Evolutionary conservation across 768 basidiomycete species (phyloP), one percentile per base, ranked within the genome.

Genomic region (Hemileccinum impolitum): DNA sequence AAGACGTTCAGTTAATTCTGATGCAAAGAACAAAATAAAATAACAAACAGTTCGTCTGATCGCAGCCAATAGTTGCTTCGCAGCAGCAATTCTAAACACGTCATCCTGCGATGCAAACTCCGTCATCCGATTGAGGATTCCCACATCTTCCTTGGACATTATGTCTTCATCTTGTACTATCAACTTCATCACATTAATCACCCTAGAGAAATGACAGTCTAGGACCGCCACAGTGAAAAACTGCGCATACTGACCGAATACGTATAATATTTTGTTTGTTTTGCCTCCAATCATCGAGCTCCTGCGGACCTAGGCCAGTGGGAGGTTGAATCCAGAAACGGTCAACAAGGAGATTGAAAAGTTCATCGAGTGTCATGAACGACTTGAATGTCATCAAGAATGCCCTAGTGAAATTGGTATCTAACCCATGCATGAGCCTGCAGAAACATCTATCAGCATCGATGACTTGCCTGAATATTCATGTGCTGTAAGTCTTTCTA

Each of bases 321-420:
- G 84, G 85, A 3, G 79, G 71, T n/a, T 69, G 63, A 14, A 82
- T 73, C 61, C 76, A 72, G 68, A 81, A 87, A 18, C 85, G 75
- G 26, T 75, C 67, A 2, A 78, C 67, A 13, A 87, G 72, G 23
- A 75, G 63, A 39, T 77, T 74, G 39, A 85, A 74, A n/a, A 87
- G 63, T 40, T 79, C 72, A 26, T 77, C 71, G 2, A 78, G 67
- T 11, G 75, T 76, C 46, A 77, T 79, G 62, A 87, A 87, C 0
- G 82, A 82, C 56, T 81, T 79, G 70, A 82, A 86, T 3, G 85
- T 87, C 69, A 84, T 75, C 38, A 86, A 65, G 71, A 87, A 87
- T 11, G 83, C 80, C 50, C 75, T 74, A 54, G 70, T 79, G 64
- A 79, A 84, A 31, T 71, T 70, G 19, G 76, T 72, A 61, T 84